A percentile compares a stretch with the other conserved stretches of the same genome.
Evolutionary conservation across 2,329 filamentous ascomycete genomes (phyloP).

Genomic region (Ophiosphaerella herpotricha): DNA sequence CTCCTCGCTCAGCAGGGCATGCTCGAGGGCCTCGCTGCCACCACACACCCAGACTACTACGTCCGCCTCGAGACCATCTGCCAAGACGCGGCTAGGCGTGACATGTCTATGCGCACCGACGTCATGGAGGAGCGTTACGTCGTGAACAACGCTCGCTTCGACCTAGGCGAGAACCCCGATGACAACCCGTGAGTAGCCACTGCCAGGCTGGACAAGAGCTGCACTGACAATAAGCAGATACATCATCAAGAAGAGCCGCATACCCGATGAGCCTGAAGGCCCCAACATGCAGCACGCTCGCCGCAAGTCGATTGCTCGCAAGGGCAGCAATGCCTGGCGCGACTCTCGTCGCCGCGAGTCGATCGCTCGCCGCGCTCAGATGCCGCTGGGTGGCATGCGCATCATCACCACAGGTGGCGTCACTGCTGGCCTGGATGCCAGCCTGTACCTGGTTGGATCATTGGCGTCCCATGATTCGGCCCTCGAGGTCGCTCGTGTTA

Average conservation of each 20-base stretch:
- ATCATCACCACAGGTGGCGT: conserved; percentile 82
- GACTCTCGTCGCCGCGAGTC: conserved; percentile 79
- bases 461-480: conserved; percentile 78
- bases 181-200: conserved; percentile 60
- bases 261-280: conserved; percentile 60
- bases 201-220: not conserved
- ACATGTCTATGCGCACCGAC: conserved; percentile 77
- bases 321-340: conserved; percentile 83
- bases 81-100: conserved; percentile 71
- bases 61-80: conserved; percentile 82
- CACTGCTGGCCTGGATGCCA: conserved; percentile 79
- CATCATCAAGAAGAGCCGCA: conserved; percentile 66
- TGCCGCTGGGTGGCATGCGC: conserved; percentile 70
- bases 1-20: conserved; percentile 78
- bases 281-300: conserved; percentile 43
- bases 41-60: conserved; percentile 79
- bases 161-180: conserved; percentile 75
- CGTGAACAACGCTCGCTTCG: conserved; percentile 89
- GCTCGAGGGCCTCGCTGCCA: conserved; percentile 77
- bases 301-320: conserved; percentile 60
- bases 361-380: conserved; percentile 75
- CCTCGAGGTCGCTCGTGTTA: conserved; percentile 71
- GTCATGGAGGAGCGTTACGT: conserved; percentile 85
- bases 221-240: conserved; percentile 73
- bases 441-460: conserved; percentile 82